Base-by-base conservation (phyloP, 257 asterid genomes). In the Knoxia roxburghii region DNA sequence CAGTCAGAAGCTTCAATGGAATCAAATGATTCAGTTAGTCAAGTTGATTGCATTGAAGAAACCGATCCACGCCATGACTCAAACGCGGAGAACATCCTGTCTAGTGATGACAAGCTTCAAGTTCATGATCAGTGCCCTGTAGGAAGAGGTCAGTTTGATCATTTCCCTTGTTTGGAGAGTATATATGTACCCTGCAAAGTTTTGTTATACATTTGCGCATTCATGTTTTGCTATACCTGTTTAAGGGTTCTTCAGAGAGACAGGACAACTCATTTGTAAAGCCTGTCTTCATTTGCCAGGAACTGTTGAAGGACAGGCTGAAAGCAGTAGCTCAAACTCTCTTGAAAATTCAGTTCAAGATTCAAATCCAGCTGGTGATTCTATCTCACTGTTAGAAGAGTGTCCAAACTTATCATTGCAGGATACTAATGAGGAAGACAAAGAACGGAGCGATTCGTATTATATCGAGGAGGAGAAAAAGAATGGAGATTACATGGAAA, bases 111-210 rank as follows among this genome's bases (percentile, higher is more conserved):
- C 40, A 64, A 29, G 15, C 24, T 70, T 64, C 78, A 79, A 54
- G 67, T 43, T 43, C 59, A 62, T 51, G 80, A 86, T 20, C 82
- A 80, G 30, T 49, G 39, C 63, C 68, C 70, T 70, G 32, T 55
- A 30, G 33, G 40, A 40, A 46, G 67, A 77, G 90, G 92, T 87
- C 65, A 72, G 80, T 56, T 68, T 57, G 6, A 37, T 7, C 15
- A 21, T 24, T 18, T 7, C 23, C 15, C 46, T 55, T 41, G 43
- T 21, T 48, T 55, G 39, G 51, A 41, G 18, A 15, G 10, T 40
- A 24, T 39, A 13, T 23, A 27, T 26, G 29, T 24, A 30, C 41
- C 60, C 24, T 49, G 60, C 66, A 29, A 54, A 37, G 41, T 17
- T 61, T n/a, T 23, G n/a, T 13, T 37, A 30, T 39, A 13, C 40